Conservation (phyloP, 2,329 filamentous ascomycete species). For the Purpureocillium lavendulum region DNA sequence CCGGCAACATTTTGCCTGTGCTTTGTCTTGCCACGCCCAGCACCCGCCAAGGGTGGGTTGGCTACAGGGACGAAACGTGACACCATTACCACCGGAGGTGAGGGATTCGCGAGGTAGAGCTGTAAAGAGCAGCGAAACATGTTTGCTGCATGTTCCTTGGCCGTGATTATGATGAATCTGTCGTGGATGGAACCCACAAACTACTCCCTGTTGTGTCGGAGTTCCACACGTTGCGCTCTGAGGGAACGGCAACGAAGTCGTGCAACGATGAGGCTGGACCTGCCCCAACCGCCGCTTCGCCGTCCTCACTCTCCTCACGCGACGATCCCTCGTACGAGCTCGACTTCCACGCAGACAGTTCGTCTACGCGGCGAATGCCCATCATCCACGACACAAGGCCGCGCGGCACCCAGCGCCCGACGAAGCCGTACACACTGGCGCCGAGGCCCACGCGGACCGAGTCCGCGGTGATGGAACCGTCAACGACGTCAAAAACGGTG, state of each 20-base stretch:
- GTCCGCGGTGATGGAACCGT: constrained; percentile 49
- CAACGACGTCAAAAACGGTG: constrained; percentile 83
- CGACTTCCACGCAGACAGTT: constrained; percentile 46
- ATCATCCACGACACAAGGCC: constrained; percentile 89
- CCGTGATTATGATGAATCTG: constrained; percentile 10
- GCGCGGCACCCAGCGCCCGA: constrained; percentile 72
- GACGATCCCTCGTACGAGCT: constrained; percentile 29
- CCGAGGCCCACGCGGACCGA: constrained; percentile 78
- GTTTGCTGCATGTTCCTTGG: no score
- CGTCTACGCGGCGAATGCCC: constrained; percentile 59
- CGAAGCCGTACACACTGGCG: constrained; percentile 73
- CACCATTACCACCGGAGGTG: no score
- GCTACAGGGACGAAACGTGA: no score
- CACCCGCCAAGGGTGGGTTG: no score
- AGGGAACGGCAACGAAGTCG: constrained; percentile 44
- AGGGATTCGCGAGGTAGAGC: no score
- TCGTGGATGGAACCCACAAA: constrained; percentile 31
- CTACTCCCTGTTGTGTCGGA: constrained; percentile 33
- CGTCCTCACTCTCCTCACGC: constrained; percentile 25
- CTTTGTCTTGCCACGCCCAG: no score
- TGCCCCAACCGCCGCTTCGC: constrained; percentile 14
- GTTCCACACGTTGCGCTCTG: constrained; percentile 31
- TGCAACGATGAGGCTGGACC: constrained; percentile 15
- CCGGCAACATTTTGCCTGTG: no score
- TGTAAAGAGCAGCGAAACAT: no score